These are phyloP conservation scores for Neurospora intermedia DNA, from an alignment of 495 filamentous ascomycete species.

Conservation along the genomic window DNA sequence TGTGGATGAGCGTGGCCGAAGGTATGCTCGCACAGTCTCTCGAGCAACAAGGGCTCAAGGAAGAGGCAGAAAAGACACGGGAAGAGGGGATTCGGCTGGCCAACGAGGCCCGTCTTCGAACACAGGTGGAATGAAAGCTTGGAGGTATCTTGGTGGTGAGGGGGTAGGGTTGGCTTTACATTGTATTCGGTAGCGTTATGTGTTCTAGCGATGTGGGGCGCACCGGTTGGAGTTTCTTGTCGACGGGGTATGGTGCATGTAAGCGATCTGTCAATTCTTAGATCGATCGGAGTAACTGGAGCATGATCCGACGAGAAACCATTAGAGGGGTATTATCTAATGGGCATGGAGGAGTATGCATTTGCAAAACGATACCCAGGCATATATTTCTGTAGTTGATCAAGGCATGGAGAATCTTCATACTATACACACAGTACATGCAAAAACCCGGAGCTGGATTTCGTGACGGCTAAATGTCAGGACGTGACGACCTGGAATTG, in stretches of 20 bases:
- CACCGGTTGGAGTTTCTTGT: not conserved
- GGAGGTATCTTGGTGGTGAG: not conserved
- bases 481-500: not conserved
- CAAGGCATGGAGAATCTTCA: not conserved
- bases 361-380: not conserved
- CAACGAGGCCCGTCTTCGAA: slow-evolving; percentile 21
- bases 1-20: slow-evolving; percentile 82
- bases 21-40: slow-evolving; percentile 67
- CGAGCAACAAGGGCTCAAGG: slow-evolving; percentile 56
- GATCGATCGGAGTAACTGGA: not conserved
- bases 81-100: slow-evolving; percentile 17
- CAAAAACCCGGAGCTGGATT: not conserved
- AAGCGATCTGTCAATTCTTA: not conserved
- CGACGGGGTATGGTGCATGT: not conserved
- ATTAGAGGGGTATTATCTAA: not conserved
- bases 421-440: not conserved
- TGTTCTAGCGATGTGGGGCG: not conserved
- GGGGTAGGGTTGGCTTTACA: not conserved
- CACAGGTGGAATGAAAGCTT: slow-evolving; percentile 3
- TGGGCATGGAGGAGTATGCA: not conserved
- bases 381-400: not conserved
- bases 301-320: not conserved
- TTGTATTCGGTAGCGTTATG: not conserved
- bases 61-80: slow-evolving; percentile 43
- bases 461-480: not conserved